A percentile compares a stretch with the other conserved stretches of the same genome.
Conservation (phyloP, 768 basidiomycete species). For the Auriculariales sp. region DNA sequence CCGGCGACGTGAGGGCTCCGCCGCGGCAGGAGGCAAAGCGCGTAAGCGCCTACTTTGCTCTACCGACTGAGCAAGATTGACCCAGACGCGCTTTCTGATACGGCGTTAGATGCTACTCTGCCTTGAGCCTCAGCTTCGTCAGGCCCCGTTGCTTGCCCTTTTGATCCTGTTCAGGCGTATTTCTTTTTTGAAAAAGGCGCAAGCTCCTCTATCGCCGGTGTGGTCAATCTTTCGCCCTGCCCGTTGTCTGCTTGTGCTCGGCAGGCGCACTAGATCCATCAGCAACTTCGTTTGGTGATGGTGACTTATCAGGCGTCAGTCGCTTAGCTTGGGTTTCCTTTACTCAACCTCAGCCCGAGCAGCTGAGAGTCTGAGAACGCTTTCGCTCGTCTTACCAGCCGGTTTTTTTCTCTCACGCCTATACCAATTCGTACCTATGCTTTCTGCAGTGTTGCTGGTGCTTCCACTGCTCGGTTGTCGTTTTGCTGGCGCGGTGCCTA, state of each 20-base stretch:
- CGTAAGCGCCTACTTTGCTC: too few relatives aligned
- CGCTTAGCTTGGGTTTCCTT: conserved; percentile 17
- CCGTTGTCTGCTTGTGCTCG: background rate
- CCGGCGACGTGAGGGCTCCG: too few relatives aligned
- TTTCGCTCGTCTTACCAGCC: too few relatives aligned
- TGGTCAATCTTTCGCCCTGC: background rate
- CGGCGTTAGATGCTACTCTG: background rate
- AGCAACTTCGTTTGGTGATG: background rate
- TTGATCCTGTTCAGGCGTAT: too few relatives aligned
- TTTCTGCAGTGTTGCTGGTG: too few relatives aligned
- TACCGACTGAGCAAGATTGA: background rate
- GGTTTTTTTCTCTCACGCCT: too few relatives aligned
- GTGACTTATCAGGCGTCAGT: background rate
- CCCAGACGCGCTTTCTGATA: background rate
- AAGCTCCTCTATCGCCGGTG: background rate
- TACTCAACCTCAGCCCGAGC: too few relatives aligned
- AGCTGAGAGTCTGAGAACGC: too few relatives aligned
- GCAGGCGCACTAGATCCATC: background rate
- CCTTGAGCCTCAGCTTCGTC: background rate
- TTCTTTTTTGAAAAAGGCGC: background rate
- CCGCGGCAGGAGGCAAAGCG: too few relatives aligned
- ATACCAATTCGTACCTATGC: too few relatives aligned
- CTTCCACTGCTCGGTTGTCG: too few relatives aligned
- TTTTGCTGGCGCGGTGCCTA: too few relatives aligned
- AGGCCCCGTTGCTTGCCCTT: background rate